Base-by-base conservation (phyloP, 371 early-diverging fungal genomes). In the Mortierella sp. region DNA sequence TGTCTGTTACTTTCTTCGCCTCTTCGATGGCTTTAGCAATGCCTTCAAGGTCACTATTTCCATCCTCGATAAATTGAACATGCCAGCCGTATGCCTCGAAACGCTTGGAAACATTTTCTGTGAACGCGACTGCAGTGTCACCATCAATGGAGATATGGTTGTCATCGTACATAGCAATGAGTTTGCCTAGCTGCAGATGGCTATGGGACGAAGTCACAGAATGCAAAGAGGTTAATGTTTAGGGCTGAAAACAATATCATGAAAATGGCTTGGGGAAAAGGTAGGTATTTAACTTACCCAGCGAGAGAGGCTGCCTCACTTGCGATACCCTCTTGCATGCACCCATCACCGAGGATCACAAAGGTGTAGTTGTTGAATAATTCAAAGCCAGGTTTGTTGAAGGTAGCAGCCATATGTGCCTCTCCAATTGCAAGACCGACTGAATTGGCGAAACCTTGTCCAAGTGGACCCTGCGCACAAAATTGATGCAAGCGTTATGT, bases 271-370 rank as follows among this genome's bases (percentile, higher is more conserved):
- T 36, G 33, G 24, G 11, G 13, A 28, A 9, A 16, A 24, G 33
- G 58, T 15, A 58, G 8, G 10, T 58, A 32, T 57, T 36, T 4
- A 8, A 74, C 84, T 84, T 90, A 94, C 91, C 99, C 99, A 59
- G 99, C 99, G 69, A 99, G 90, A 9, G 99, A 97, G 76, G 92
- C 89, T n/a, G 99, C 97, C 86, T 99, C 99, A 48, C 95, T 90
- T 48, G 95, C 86, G 28, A 99, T 96, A 87, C 99, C 99, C 88
- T 99, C 99, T 86, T 99, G 99, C 74, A 98, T 87, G 89, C 99
- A 99, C 52, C 99, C 99, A 86, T 99, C 99, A 77, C 99, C 99
- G 52, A 93, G 85, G 59, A 99, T 91, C 77, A 92, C 91, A 72
- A 92, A 99, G 40, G 96, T 96, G 76, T 93, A 84, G 88, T 96